Conservation (phyloP, 2,329 filamentous ascomycete genomes). For the Paraphaeosphaeria minitans region DNA sequence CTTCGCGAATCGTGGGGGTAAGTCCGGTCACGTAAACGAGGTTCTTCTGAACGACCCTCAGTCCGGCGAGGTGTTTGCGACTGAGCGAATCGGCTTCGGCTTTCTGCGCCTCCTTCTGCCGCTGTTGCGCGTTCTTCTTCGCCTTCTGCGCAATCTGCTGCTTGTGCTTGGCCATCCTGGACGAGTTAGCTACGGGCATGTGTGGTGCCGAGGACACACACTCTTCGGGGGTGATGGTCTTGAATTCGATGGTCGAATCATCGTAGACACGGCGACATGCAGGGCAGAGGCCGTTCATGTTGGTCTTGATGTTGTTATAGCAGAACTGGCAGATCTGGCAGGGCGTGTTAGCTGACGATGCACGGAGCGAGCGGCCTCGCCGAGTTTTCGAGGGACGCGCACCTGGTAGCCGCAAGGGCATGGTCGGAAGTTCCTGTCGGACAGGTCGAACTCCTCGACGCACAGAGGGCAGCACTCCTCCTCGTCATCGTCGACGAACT, state of each 20-base stretch:
- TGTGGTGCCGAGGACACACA: conserved; percentile 56
- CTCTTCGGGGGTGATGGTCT: conserved; percentile 94
- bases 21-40: conserved; percentile 97
- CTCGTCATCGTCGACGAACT: conserved; percentile 60
- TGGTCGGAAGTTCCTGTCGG: conserved; percentile 94
- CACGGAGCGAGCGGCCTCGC: conserved; percentile 12
- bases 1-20: conserved; percentile 88
- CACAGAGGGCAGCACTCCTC: conserved; percentile 81
- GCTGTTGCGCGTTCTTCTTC: conserved; percentile 86
- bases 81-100: conserved; percentile 95
- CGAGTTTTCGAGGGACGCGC: conserved; percentile 42
- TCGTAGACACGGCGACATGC: conserved; percentile 95
- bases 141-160: conserved; percentile 80
- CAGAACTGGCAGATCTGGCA: conserved; percentile 93
- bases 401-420: conserved; percentile 99
- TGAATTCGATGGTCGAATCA: conserved; percentile 96
- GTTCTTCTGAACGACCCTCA: conserved; percentile 97
- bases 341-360: conserved; percentile 29
- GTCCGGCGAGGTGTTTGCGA: conserved; percentile 92
- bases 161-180: conserved; percentile 73
- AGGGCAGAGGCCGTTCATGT: conserved; percentile 97
- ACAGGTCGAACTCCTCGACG: conserved; percentile 98
- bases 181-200: conserved; percentile 27
- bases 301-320: conserved; percentile 98
- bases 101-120: conserved; percentile 94